Evolutionary conservation across 208 protist genomes (phyloP).

Genomic region (Crithidia expoeki): DNA sequence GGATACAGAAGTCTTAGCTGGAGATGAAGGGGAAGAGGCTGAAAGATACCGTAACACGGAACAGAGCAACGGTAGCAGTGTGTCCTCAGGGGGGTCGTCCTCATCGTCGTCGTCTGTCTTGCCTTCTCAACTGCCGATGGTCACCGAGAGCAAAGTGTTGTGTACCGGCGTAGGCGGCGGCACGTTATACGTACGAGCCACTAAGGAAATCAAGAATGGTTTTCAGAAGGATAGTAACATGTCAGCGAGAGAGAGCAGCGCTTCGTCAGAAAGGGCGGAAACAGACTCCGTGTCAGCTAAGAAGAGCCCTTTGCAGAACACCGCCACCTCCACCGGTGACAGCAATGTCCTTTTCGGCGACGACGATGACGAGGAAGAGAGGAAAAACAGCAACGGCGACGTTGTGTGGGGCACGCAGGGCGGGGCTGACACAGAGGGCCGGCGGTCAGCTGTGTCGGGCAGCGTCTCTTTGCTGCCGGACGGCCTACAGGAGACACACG

Average conservation of each 20-base stretch:
- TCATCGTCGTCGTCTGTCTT: conserved; percentile 4
- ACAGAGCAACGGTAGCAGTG: neutral
- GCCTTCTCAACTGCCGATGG: conserved; percentile 12
- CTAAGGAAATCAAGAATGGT: no score
- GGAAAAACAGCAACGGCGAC: neutral
- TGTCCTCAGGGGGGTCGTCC: neutral
- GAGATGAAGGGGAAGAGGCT: neutral
- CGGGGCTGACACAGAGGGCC: neutral
- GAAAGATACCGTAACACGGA: neutral
- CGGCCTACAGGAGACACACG: conserved; percentile 12
- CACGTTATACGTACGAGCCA: neutral
- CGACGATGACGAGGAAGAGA: conserved; percentile 18
- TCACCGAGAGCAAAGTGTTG: conserved; percentile 14
- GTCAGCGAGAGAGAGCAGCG: no score
- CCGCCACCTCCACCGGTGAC: conserved; percentile 14
- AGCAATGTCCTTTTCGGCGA: conserved; percentile 29
- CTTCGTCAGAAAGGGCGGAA: no score
- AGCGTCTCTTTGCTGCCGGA: neutral
- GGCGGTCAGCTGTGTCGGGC: neutral
- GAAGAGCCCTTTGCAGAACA: neutral
- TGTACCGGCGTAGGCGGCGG: neutral
- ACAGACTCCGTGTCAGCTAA: neutral
- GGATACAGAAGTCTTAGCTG: neutral
- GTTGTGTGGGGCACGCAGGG: neutral
- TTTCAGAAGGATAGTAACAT: neutral